Percentiles rank a stretch among this genome's conserved stretches.
Conservation (phyloP, 1,284 basidiomycete genomes). For the Neonothopanus nambi region DNA sequence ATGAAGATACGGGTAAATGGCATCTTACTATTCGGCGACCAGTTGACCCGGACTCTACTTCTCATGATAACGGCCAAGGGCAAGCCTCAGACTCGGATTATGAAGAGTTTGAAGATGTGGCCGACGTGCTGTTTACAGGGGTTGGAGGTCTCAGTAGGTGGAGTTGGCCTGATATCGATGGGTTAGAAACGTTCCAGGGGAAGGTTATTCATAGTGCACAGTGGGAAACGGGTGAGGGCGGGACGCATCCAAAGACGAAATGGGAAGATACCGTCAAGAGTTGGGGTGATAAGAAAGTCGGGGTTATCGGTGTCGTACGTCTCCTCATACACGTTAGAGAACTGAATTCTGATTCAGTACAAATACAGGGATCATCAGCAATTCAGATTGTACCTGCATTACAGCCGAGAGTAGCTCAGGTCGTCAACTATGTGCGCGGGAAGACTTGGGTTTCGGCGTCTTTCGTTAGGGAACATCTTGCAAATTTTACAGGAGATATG, state of each 20-base stretch:
- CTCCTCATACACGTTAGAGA: background rate
- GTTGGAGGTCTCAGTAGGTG: conserved; percentile 52
- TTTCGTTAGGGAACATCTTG: conserved; percentile 43
- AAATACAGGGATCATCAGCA: conserved; percentile 57
- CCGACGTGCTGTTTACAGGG: conserved; percentile 54
- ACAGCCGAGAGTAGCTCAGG: conserved; percentile 49
- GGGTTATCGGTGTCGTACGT: conserved; percentile 61
- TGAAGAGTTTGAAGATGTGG: conserved; percentile 50
- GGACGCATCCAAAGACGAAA: conserved; percentile 22
- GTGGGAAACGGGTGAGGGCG: conserved; percentile 48
- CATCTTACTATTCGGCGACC: conserved; percentile 47
- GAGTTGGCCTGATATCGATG: conserved; percentile 61
- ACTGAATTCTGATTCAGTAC: background rate
- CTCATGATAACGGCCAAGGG: background rate
- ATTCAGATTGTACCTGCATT: conserved; percentile 63
- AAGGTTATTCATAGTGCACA: conserved; percentile 55
- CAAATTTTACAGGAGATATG: conserved; percentile 35
- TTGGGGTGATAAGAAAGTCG: conserved; percentile 57
- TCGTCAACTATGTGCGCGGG: conserved; percentile 61
- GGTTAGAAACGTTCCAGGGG: conserved; percentile 51
- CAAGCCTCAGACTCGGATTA: conserved; percentile 26
- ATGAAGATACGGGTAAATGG: conserved; percentile 55
- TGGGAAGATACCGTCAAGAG: conserved; percentile 50
- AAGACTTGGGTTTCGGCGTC: conserved; percentile 61
- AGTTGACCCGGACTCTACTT: background rate